Evolutionary conservation across 129 eudicot genomes (phyloP).

Genomic region (Silybum marianum): DNA sequence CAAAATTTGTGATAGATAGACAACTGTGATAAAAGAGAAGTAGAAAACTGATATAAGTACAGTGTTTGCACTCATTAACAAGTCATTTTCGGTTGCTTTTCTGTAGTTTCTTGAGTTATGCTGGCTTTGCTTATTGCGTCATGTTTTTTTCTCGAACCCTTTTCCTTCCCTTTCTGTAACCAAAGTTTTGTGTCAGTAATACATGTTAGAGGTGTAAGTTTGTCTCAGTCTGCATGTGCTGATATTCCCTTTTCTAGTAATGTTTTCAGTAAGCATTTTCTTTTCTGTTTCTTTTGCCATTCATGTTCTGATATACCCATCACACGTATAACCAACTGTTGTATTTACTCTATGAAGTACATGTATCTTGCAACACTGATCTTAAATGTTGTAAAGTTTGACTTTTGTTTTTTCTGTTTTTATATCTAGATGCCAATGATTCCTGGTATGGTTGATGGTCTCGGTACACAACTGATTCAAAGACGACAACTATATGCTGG

Average conservation of each 20-base stretch:
- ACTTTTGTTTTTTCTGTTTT: conserved; percentile 5
- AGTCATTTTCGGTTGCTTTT: neutral
- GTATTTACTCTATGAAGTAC: neutral
- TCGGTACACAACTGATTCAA: conserved; percentile 71
- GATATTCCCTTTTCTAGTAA: neutral
- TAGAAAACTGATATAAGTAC: no score
- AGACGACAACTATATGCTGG: conserved; percentile 82
- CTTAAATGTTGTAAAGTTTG: conserved; percentile 1
- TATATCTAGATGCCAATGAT: conserved; percentile 51
- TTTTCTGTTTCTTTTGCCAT: neutral
- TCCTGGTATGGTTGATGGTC: conserved; percentile 69
- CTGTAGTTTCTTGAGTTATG: neutral
- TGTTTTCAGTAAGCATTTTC: neutral
- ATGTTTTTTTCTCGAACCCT: neutral
- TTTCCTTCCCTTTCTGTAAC: neutral
- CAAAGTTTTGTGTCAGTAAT: no score
- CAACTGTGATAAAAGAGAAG: neutral
- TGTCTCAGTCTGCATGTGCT: neutral
- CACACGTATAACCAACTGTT: neutral
- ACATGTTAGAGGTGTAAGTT: neutral
- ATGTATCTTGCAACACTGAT: neutral
- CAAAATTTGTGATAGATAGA: neutral
- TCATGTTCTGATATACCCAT: neutral
- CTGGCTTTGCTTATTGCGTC: neutral
- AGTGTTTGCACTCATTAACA: neutral